phyloP scores from a whole-genome alignment of 2,329 filamentous ascomycete species.

The Colletotrichum zoysiae region DNA sequence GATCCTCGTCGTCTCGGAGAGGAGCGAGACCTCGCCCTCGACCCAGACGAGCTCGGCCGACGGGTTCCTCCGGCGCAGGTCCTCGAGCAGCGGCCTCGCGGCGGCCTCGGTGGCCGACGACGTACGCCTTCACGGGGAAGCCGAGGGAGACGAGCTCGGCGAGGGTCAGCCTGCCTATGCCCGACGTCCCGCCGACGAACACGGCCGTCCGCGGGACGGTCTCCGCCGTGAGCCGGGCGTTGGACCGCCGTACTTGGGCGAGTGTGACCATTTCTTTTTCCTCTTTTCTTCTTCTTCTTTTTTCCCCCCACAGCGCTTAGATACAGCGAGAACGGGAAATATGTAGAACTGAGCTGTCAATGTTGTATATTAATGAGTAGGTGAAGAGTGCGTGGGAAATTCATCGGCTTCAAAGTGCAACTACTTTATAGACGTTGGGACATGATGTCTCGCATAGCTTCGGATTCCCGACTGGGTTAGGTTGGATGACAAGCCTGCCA shows the following conservation, averaged over 20 bases:
- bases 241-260: conserved; percentile 53
- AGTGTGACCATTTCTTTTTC: conserved; percentile 52
- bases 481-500: not conserved
- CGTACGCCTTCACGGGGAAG: conserved; percentile 54
- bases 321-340: not conserved
- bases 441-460: conserved; percentile 14
- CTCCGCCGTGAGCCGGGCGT: conserved; percentile 54
- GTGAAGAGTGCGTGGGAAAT: not conserved
- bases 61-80: conserved; percentile 53
- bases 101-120: conserved; percentile 55
- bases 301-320: not conserved
- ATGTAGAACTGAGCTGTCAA: not conserved
- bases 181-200: conserved; percentile 61
- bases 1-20: conserved; percentile 55
- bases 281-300: not conserved
- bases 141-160: conserved; percentile 52
- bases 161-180: conserved; percentile 58
- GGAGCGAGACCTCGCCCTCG: conserved; percentile 59
- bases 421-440: conserved; percentile 13
- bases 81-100: conserved; percentile 51
- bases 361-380: not conserved
- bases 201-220: conserved; percentile 55
- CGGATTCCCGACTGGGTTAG: conserved; percentile 24
- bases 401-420: not conserved
- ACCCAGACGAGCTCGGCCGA: conserved; percentile 57